Percentiles rank a stretch among this genome's conserved stretches.
Conservation (phyloP, 2,329 filamentous ascomycete species). For the Fusarium pseudograminearum region DNA sequence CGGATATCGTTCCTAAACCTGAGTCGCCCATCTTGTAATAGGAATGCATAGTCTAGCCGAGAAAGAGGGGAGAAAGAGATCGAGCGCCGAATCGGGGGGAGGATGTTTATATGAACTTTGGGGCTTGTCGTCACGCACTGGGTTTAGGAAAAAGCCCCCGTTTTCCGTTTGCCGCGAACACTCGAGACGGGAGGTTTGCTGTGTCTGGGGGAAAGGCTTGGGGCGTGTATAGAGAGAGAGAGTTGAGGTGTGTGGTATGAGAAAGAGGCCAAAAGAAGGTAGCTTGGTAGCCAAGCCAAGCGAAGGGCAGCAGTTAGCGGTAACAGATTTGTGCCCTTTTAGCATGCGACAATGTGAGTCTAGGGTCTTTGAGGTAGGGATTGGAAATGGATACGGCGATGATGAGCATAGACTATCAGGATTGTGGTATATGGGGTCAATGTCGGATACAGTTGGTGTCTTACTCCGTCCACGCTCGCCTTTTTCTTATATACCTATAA, state of each 20-base stretch:
- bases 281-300: conserved; percentile 3
- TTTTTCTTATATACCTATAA: background rate
- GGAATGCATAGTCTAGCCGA: conserved; percentile 28
- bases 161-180: conserved; percentile 19
- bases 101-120: conserved; percentile 28
- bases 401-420: background rate
- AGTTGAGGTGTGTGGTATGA: conserved; percentile 11
- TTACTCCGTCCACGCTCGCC: background rate
- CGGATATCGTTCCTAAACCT: conserved; percentile 33
- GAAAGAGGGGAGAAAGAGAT: conserved; percentile 18
- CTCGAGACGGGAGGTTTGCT: conserved; percentile 12
- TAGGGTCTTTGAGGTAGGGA: conserved; percentile 7
- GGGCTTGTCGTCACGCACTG: conserved; percentile 25
- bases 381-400: conserved; percentile 6
- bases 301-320: conserved; percentile 16
- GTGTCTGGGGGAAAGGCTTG: conserved; percentile 15
- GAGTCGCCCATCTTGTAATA: conserved; percentile 48
- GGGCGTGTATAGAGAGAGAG: conserved; percentile 11
- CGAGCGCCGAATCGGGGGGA: conserved; percentile 18
- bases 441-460: background rate
- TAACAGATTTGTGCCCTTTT: conserved; percentile 5
- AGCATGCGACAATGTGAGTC: conserved; percentile 13
- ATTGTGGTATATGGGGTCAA: background rate
- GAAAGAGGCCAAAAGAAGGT: conserved; percentile 9
- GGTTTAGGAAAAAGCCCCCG: conserved; percentile 5